phyloP scores from a whole-genome alignment of 345 rosid genomes.

The Pseudoturritis turrita region DNA sequence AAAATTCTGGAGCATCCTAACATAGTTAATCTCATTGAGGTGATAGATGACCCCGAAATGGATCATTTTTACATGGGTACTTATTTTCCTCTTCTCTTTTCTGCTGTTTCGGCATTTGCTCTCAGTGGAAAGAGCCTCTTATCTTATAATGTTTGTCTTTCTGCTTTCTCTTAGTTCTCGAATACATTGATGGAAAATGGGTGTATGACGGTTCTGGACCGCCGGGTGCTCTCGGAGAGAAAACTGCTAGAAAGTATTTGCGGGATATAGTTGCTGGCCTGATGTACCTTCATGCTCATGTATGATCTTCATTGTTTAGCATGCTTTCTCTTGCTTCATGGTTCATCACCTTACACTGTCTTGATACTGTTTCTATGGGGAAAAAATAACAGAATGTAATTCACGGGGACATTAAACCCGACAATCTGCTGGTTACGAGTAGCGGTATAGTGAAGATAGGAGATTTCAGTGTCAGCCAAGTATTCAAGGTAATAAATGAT shows the following conservation, averaged over 20 bases:
- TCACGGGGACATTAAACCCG: conserved; percentile 99
- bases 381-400: conserved; percentile 61
- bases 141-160: not conserved
- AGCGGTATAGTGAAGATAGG: conserved; percentile 85
- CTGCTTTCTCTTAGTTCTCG: conserved; percentile 62
- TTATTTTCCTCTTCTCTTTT: conserved; percentile 17
- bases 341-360: not conserved
- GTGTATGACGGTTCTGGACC: conserved; percentile 58
- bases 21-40: conserved; percentile 94
- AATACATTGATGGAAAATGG: conserved; percentile 90
- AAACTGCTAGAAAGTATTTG: conserved; percentile 78
- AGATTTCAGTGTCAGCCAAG: conserved; percentile 98
- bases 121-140: not conserved
- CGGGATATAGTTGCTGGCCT: conserved; percentile 85
- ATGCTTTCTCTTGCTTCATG: not conserved
- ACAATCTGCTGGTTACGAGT: conserved; percentile 78
- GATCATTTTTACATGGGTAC: conserved; percentile 99
- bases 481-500: conserved; percentile 66
- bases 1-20: conserved; percentile 93
- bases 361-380: conserved; percentile 3
- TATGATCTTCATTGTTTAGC: conserved; percentile 34
- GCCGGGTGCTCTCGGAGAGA: conserved; percentile 64
- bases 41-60: conserved; percentile 91
- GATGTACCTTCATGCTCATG: conserved; percentile 94
- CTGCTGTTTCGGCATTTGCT: conserved; percentile 1